Evolutionary conservation across 2,329 filamentous ascomycete genomes (phyloP), one percentile per base, ranked within the genome.

Genomic region (Scortechinia acanthostroma): DNA sequence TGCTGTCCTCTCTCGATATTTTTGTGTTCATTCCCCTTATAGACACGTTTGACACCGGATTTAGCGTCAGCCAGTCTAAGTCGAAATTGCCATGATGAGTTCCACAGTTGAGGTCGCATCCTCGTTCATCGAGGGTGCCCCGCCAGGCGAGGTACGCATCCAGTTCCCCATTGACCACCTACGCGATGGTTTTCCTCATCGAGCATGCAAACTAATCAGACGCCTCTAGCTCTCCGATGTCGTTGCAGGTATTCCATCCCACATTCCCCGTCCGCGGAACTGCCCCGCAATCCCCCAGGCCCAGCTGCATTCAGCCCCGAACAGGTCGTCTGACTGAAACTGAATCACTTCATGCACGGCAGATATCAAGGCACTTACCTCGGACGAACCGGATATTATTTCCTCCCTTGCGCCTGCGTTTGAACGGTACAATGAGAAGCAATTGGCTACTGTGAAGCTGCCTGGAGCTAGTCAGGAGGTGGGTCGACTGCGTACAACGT

Each of bases 381-480:
- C 69, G 45, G 70, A 78, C 51, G 69, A 73, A 35, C 61, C 65
- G 4, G 62, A 67, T 30, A 63, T 77, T 37, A 62, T 78, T 42
- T 57, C 70, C 43, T 75, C 76, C 35, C 72, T 84, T 45, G 64
- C 66, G 4, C 76, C 79, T 0, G 79, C 81, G 2, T 80, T 83
- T 54, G 69, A 77, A 59, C 75, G 76, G 58, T 85, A 86, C 67
- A 83, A 85, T 53, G 80, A 85, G 58, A 71, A 74, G 58, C 82
- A 86, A 59, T 74, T 84, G 57, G 62, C 77, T 13, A 76, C 77
- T 2, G 72, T 78, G 40, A 83, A 83, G 64, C 67, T 86, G 22
- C 79, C 80, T 0, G 77, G 78, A 33, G 70, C 73, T 47, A 77
- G 69, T 54, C 70, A 74, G 54, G 65, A 76, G 61, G 77, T 80